Percentiles rank a stretch among this genome's conserved stretches.
Conservation (phyloP, 192 early-diverging fungal genomes). For the Entomortierella parvispora region DNA sequence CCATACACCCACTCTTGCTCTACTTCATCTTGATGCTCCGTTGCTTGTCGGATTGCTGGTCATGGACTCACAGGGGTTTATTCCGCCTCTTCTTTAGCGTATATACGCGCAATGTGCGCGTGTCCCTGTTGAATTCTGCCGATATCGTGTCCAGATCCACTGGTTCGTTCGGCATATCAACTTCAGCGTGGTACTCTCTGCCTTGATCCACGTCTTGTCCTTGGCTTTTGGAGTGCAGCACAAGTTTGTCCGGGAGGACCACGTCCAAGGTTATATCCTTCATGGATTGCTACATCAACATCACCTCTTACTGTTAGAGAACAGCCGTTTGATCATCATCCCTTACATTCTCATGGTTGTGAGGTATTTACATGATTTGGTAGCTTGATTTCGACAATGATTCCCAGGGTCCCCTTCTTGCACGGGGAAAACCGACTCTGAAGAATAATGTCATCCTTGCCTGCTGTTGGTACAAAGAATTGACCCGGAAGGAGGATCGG, state of each 20-base stretch:
- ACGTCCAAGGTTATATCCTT: conserved; percentile 38
- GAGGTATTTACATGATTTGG: conserved; percentile 49
- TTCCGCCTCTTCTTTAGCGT: conserved; percentile 34
- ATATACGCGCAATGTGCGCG: conserved; percentile 16
- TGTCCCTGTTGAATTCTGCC: conserved; percentile 31
- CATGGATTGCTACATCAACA: conserved; percentile 11
- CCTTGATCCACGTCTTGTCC: conserved; percentile 23
- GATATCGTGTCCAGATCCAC: conserved; percentile 22
- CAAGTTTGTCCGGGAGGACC: conserved; percentile 26
- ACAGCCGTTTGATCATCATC: too few relatives aligned
- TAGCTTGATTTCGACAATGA: conserved; percentile 41
- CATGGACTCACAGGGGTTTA: too few relatives aligned
- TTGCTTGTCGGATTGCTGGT: too few relatives aligned
- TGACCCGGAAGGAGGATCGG: background rate
- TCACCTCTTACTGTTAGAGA: too few relatives aligned
- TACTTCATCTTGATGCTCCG: too few relatives aligned
- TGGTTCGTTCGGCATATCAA: conserved; percentile 42
- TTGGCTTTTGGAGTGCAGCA: conserved; percentile 37
- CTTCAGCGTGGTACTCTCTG: conserved; percentile 38
- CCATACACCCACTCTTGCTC: too few relatives aligned
- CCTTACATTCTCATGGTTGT: too few relatives aligned
- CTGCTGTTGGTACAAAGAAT: conserved; percentile 13
- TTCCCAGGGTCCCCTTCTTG: conserved; percentile 36
- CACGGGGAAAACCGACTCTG: conserved; percentile 21
- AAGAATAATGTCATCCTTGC: conserved; percentile 29